Evolutionary conservation across 371 early-diverging fungal species (phyloP), one percentile per base, ranked within the genome.

Genomic region (Catenaria anguillulae): DNA sequence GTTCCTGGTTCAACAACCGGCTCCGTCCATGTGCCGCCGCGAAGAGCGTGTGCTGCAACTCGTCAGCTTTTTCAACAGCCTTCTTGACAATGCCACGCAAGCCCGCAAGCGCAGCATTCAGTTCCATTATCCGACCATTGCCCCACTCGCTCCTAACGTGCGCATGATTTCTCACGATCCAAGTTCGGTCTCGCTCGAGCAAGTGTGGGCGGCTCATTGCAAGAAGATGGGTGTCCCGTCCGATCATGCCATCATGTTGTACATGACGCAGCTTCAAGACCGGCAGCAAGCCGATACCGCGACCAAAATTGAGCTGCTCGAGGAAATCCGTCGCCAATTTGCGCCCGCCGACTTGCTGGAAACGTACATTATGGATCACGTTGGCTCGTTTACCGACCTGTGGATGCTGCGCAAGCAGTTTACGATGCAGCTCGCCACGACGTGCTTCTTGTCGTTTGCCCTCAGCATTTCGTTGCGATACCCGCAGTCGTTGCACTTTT

Each of bases 41-140:
- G 97, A 98, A 69, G 97, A 97, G 73, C 78, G 93, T 63, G 81
- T 93, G 60, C 77, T 90, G 71, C 97, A 96, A 66, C 75, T 98
- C 36, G 92, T 90, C 75, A 79, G 92, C 48, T 81, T 93, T 48
- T 69, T 97, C 42, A 93, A 96, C 66, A 76, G 72, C 54, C 83
- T 90, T 19, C 68, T 93, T 50, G 90, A 84, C 58, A 67, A 84
- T 33, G 80, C 81, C 55, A 85, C 80, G 43, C 90, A 92, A 60
- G 84, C 83, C 61, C 77, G 92, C 24, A 76, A 82, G 67, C 84
- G 91, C 15, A 85, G 84, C 43, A 71, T 98, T 55, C 75, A 76
- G n/a, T 92, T 95, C 83, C 88, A 93, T 63, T 68, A 94, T 31
- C 97, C 96, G 4, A 72, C 84, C 45, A 86, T 94, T 50, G 85